These are phyloP conservation scores for Inga leiocalycina DNA, from an alignment of 306 rosid genomes.

Conservation along the genomic window DNA sequence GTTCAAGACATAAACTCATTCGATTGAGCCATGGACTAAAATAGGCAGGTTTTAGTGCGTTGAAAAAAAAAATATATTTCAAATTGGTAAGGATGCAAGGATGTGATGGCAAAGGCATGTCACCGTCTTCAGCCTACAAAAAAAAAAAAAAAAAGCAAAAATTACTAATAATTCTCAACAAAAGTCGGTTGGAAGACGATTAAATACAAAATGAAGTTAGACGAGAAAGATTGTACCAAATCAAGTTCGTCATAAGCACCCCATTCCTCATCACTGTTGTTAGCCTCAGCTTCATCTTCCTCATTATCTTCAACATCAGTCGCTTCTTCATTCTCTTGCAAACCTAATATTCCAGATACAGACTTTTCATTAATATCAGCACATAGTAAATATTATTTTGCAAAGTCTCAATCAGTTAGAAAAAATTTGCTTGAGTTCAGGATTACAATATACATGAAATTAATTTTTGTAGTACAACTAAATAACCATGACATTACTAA, in stretches of 20 bases:
- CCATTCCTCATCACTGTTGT: constrained; percentile 65
- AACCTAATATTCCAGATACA: constrained; percentile 29
- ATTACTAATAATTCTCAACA: neutral
- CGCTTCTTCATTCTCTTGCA: constrained; percentile 56
- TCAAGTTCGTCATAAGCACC: constrained; percentile 57
- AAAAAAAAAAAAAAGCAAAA: constrained; percentile 34
- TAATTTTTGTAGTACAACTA: neutral
- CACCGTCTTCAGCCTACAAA: constrained; percentile 67
- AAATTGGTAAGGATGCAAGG: constrained; percentile 63
- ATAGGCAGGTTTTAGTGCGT: neutral
- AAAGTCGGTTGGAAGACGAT: constrained; percentile 18
- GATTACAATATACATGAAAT: constrained; percentile 14
- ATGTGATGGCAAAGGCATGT: constrained; percentile 58
- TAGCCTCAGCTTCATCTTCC: constrained; percentile 56
- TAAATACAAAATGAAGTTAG: constrained; percentile 22
- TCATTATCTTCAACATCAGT: constrained; percentile 58
- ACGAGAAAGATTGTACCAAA: constrained; percentile 43
- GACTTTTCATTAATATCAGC: constrained; percentile 23
- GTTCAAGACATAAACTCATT: neutral
- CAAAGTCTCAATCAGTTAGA: neutral
- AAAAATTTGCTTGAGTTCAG: neutral
- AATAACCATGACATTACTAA: constrained; percentile 5
- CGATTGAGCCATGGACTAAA: neutral
- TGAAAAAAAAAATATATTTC: neutral
- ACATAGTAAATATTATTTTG: constrained; percentile 1